Evolutionary conservation across 805 yeast species (phyloP).

Genomic region (Blastobotrys terrestris): DNA sequence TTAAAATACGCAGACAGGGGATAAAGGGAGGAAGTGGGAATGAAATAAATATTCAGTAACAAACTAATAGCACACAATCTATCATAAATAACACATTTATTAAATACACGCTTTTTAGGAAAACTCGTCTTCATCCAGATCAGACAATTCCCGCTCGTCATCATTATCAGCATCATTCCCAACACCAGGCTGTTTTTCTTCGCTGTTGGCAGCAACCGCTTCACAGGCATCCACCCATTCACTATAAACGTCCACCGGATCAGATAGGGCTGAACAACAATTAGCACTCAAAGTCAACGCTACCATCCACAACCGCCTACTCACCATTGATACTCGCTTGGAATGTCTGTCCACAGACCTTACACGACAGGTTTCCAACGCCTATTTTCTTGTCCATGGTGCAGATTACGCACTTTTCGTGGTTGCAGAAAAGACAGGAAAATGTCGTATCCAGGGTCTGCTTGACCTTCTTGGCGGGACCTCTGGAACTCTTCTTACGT

Average conservation of each 20-base stretch:
- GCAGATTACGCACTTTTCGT: conserved; percentile 86
- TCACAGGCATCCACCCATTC: conserved; percentile 99
- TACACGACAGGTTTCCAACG: conserved; percentile 80
- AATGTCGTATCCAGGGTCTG: conserved; percentile 77
- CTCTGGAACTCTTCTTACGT: conserved; percentile 76
- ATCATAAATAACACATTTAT: not conserved
- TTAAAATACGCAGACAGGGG: too few species aligned
- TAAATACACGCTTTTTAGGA: conserved; percentile 4
- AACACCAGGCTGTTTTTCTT: conserved; percentile 21
- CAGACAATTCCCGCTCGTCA: conserved; percentile 25
- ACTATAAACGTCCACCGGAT: conserved; percentile 90
- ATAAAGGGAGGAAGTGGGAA: too few species aligned
- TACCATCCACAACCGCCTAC: conserved; percentile 5
- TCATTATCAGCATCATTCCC: conserved; percentile 22
- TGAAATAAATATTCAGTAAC: too few species aligned
- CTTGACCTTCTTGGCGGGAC: conserved; percentile 71
- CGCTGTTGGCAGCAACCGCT: conserved; percentile 41
- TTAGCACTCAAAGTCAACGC: not conserved
- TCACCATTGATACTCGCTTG: conserved; percentile 72
- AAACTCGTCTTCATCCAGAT: conserved; percentile 21
- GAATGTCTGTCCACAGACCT: conserved; percentile 89
- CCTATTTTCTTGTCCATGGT: conserved; percentile 79
- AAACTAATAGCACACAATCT: too few species aligned
- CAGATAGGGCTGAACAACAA: conserved; percentile 44
- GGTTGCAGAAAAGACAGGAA: conserved; percentile 91